A percentile compares a stretch with the other conserved stretches of the same genome.
phyloP scores from a whole-genome alignment of 2,329 filamentous ascomycete species.

The Fusarium subglutinans region DNA sequence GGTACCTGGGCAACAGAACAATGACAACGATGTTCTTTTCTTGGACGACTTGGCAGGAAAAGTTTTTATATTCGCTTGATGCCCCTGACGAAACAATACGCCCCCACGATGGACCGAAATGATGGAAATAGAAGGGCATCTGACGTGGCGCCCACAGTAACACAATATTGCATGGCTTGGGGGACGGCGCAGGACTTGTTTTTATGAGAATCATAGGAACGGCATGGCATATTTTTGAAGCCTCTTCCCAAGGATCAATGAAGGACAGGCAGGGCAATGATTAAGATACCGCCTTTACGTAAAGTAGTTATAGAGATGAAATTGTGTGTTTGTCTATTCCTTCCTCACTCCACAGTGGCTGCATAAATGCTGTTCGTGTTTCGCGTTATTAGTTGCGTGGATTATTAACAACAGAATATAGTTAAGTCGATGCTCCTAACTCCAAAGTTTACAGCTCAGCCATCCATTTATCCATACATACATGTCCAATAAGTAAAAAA shows the following conservation, averaged over 20 bases:
- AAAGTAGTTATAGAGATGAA: conserved; percentile 43
- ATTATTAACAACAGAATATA: not conserved
- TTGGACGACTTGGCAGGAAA: conserved; percentile 28
- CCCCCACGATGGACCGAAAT: conserved; percentile 29
- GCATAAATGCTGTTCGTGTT: not conserved
- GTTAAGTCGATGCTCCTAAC: conserved; percentile 5
- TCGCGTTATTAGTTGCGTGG: not conserved
- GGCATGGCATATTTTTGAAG: conserved; percentile 27
- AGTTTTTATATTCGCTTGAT: conserved; percentile 33
- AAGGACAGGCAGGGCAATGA: conserved; percentile 13
- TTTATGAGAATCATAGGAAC: conserved; percentile 30
- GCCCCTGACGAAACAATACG: conserved; percentile 39
- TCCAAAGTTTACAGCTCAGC: conserved; percentile 9
- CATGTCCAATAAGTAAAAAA: not conserved
- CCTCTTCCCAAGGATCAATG: conserved; percentile 7
- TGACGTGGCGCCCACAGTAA: conserved; percentile 22
- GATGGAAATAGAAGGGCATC: conserved; percentile 42
- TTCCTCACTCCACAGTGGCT: not conserved
- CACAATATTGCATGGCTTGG: conserved; percentile 40
- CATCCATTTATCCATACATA: not conserved
- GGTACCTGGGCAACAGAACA: not conserved
- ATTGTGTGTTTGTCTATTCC: conserved; percentile 32
- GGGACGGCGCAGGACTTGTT: conserved; percentile 38
- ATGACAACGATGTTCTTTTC: conserved; percentile 17
- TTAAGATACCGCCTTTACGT: conserved; percentile 29